Evolutionary conservation across 2,329 filamentous ascomycete genomes (phyloP).

Genomic region (Furcasterigmium furcatum): DNA sequence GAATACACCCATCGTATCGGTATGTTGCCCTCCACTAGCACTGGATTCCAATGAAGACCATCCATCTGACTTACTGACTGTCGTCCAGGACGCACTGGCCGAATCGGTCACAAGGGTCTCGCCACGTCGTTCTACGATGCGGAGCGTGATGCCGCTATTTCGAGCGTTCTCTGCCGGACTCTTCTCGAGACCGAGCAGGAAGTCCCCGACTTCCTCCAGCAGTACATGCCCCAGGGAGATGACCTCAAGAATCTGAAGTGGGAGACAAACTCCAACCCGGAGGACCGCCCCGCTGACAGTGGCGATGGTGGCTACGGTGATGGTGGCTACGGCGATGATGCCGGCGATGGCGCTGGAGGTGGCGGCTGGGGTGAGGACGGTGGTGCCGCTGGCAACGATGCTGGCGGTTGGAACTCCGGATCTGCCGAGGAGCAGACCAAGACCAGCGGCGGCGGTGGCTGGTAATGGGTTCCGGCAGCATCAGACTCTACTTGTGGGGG

Average conservation of each 20-base stretch:
- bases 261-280: conserved; percentile 53
- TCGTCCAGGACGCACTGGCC: conserved; percentile 77
- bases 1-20: conserved; percentile 95
- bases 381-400: conserved; percentile 13
- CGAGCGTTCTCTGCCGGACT: conserved; percentile 71
- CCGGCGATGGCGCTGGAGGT: conserved; percentile 14
- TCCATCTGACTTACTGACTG: neutral
- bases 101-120: conserved; percentile 82
- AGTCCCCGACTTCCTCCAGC: conserved; percentile 77
- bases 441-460: too few relatives aligned
- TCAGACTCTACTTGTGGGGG: too few relatives aligned
- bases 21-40: conserved; percentile 29
- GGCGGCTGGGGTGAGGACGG: conserved; percentile 11
- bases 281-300: conserved; percentile 24
- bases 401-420: neutral
- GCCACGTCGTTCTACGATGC: conserved; percentile 86
- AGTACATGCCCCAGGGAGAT: conserved; percentile 52
- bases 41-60: conserved; percentile 11
- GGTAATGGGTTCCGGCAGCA: too few relatives aligned
- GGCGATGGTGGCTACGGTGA: conserved; percentile 14
- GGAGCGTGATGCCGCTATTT: conserved; percentile 71
- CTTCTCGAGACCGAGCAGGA: conserved; percentile 76
- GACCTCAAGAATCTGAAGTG: conserved; percentile 43
- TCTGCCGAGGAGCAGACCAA: neutral
- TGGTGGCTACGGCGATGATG: conserved; percentile 8